A percentile compares a stretch with the other conserved stretches of the same genome.
Evolutionary conservation across 768 basidiomycete genomes (phyloP).

Genomic region (Boletus eberwhitei): DNA sequence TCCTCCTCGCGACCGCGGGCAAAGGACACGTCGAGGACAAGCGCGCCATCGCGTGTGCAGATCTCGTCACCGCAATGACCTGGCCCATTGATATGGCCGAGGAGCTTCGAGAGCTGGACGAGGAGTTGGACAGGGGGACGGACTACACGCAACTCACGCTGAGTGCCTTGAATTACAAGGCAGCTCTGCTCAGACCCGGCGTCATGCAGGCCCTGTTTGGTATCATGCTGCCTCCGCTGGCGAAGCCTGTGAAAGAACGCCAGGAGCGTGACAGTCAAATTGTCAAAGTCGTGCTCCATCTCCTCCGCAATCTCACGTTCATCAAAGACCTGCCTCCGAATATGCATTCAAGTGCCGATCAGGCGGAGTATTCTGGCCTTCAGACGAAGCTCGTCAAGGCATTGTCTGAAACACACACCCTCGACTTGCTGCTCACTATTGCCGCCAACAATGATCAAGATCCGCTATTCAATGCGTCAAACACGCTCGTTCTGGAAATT

Average conservation of each 20-base stretch:
- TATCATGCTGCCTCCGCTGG: conserved; percentile 74
- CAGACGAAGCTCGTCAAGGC: conserved; percentile 74
- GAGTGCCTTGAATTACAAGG: conserved; percentile 90
- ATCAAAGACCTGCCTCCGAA: conserved; percentile 83
- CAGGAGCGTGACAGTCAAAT: conserved; percentile 80
- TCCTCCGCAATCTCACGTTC: conserved; percentile 91
- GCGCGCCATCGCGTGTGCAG: conserved; percentile 77
- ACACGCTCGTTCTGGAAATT: conserved; percentile 89
- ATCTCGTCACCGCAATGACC: conserved; percentile 94
- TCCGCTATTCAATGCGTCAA: conserved; percentile 79
- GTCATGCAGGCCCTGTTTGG: conserved; percentile 71
- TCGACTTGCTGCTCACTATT: conserved; percentile 81
- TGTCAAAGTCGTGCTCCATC: conserved; percentile 82
- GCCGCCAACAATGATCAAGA: conserved; percentile 75
- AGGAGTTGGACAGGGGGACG: conserved; percentile 72
- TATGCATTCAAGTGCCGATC: conserved; percentile 68
- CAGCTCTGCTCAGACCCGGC: conserved; percentile 57
- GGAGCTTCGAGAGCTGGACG: conserved; percentile 87
- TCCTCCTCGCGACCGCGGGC: conserved; percentile 78
- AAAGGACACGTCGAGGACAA: conserved; percentile 77
- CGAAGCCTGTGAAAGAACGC: conserved; percentile 66
- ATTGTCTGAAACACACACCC: conserved; percentile 66
- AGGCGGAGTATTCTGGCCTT: conserved; percentile 71
- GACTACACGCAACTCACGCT: conserved; percentile 84
- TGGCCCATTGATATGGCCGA: conserved; percentile 98